These are phyloP conservation scores for Penicillium sp. DNA, from an alignment of 2,329 filamentous ascomycete genomes.

Conservation along the genomic window DNA sequence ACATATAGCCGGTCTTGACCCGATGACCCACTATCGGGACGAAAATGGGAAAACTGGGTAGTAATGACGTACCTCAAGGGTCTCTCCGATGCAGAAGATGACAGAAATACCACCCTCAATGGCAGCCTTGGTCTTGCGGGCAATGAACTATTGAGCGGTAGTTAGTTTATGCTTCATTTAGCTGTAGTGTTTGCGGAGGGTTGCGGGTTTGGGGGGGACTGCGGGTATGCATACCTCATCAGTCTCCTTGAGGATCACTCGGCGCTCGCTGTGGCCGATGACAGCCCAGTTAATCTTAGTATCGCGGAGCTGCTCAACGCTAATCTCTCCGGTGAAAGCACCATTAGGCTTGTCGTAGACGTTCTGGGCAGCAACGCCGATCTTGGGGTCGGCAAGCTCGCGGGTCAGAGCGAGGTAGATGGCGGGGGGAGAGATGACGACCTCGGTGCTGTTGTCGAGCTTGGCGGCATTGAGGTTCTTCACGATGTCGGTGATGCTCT, in stretches of 20 bases:
- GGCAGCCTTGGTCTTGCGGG: slow-evolving; percentile 91
- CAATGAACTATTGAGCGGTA: slow-evolving; percentile 59
- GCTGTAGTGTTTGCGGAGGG: neutral
- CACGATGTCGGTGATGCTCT: slow-evolving; percentile 89
- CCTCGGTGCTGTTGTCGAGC: slow-evolving; percentile 67
- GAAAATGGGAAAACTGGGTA: slow-evolving; percentile 20
- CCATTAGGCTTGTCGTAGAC: slow-evolving; percentile 96
- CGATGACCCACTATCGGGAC: slow-evolving; percentile 21
- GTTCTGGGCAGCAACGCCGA: slow-evolving; percentile 93
- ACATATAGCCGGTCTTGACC: slow-evolving; percentile 15
- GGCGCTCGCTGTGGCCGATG: slow-evolving; percentile 91
- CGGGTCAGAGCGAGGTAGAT: slow-evolving; percentile 88
- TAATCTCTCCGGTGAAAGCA: slow-evolving; percentile 96
- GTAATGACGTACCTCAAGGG: slow-evolving; percentile 61
- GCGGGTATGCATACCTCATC: slow-evolving; percentile 56
- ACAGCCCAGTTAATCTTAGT: slow-evolving; percentile 85
- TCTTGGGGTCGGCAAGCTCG: slow-evolving; percentile 69
- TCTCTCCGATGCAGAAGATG: slow-evolving; percentile 97
- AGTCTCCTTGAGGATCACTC: slow-evolving; percentile 82
- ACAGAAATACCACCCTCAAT: slow-evolving; percentile 83
- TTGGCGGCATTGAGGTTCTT: slow-evolving; percentile 82
- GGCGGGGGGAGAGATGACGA: slow-evolving; percentile 86
- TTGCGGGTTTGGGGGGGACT: neutral
- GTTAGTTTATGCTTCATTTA: neutral
- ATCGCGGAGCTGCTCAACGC: slow-evolving; percentile 86